A percentile compares a stretch with the other conserved stretches of the same genome.
phyloP scores from a whole-genome alignment of 495 filamentous ascomycete genomes.

The Sabuloglossum arenarium region DNA sequence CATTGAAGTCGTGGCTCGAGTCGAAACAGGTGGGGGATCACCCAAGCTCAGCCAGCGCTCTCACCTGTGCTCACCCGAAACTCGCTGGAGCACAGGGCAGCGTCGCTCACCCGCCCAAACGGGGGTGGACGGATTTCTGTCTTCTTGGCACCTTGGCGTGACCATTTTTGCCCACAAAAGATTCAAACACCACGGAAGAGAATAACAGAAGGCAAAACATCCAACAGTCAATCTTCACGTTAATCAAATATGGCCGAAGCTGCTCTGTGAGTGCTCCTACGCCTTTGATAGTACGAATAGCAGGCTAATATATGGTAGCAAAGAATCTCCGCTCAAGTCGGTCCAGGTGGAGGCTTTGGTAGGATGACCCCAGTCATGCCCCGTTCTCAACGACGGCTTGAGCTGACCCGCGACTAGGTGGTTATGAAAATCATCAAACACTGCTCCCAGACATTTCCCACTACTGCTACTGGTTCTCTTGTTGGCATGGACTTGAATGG shows the following conservation, averaged over 20 bases:
- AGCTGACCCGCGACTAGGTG: constrained; percentile 32
- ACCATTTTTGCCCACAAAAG: neutral
- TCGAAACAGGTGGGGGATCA: no score
- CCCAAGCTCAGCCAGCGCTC: no score
- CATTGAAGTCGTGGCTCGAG: no score
- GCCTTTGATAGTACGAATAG: neutral
- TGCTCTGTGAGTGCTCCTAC: neutral
- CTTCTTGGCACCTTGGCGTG: no score
- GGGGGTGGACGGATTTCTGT: no score
- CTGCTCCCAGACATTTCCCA: constrained; percentile 69
- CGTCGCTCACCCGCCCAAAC: no score
- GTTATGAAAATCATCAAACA: constrained; percentile 96
- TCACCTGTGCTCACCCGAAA: no score
- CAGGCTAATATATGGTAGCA: constrained; percentile 14
- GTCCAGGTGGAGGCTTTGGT: constrained; percentile 77
- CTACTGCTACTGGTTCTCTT: constrained; percentile 69
- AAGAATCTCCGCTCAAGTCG: constrained; percentile 47
- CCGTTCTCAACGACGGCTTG: neutral
- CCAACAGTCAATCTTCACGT: neutral
- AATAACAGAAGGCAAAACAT: neutral
- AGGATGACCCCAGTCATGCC: constrained; percentile 12
- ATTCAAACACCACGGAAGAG: neutral
- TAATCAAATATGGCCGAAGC: constrained; percentile 1
- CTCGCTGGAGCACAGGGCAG: no score
- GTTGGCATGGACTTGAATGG: constrained; percentile 82